Conservation (phyloP, 2,329 filamentous ascomycete genomes). For the Fusarium euwallaceae region DNA sequence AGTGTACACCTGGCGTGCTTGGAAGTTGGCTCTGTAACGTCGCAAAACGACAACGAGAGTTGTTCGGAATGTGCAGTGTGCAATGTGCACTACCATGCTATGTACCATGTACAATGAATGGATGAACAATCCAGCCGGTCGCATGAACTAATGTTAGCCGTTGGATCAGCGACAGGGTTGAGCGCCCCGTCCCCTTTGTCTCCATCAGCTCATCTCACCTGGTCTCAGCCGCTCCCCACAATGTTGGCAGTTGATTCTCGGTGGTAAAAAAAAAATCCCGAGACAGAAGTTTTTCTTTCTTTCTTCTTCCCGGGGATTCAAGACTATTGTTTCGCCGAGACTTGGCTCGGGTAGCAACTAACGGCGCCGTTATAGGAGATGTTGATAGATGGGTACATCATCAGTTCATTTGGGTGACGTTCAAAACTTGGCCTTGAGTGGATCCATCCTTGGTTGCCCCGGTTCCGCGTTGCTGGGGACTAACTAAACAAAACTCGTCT, state of each 20-base stretch:
- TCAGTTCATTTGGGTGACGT: not conserved
- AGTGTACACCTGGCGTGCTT: not conserved
- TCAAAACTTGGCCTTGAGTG: not conserved
- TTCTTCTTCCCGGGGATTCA: not conserved
- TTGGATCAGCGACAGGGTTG: constrained; percentile 15
- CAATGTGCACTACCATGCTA: not conserved
- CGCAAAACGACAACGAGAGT: not conserved
- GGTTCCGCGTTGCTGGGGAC: constrained; percentile 17
- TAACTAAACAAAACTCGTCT: constrained; percentile 6
- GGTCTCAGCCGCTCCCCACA: constrained; percentile 24
- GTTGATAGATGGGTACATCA: not conserved
- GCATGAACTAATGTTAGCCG: constrained; percentile 2
- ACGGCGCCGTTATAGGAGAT: not conserved
- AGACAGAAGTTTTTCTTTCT: constrained; percentile 10
- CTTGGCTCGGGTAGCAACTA: not conserved
- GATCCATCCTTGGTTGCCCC: constrained; percentile 26
- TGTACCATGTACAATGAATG: not conserved
- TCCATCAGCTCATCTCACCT: constrained; percentile 21
- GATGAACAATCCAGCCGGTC: not conserved
- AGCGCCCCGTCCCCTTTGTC: not conserved
- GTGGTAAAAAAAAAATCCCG: not conserved
- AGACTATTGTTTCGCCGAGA: not conserved
- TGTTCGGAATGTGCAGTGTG: not conserved
- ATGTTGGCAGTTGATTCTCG: not conserved
- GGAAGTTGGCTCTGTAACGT: not conserved